These are phyloP conservation scores for Aureoboletus auriporus DNA, from an alignment of 768 basidiomycete species.

Conservation along the genomic window DNA sequence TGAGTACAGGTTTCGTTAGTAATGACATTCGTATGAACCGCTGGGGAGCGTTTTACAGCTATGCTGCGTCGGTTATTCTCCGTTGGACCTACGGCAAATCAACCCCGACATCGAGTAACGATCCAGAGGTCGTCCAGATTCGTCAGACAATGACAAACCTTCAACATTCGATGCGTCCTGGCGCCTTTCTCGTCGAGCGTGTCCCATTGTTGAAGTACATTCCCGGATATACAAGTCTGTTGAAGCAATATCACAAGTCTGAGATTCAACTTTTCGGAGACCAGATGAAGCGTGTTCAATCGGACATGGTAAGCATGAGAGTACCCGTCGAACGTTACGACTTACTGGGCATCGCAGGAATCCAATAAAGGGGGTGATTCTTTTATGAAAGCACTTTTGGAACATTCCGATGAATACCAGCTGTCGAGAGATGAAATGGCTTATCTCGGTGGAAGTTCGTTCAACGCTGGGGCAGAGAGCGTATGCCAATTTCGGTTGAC, in stretches of 20 bases:
- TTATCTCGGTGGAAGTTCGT: conserved; percentile 56
- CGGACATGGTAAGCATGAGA: conserved; percentile 34
- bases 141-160: conserved; percentile 20
- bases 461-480: conserved; percentile 57
- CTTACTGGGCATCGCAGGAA: too few species aligned
- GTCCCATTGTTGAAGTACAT: conserved; percentile 38
- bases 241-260: conserved; percentile 48
- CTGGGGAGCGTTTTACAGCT: conserved; percentile 14
- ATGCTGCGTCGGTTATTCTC: conserved; percentile 19
- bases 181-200: conserved; percentile 32
- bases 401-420: conserved; percentile 41
- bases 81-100: conserved; percentile 24
- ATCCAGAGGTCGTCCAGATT: conserved; percentile 19
- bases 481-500: conserved; percentile 9
- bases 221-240: conserved; percentile 52
- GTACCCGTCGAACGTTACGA: too few species aligned
- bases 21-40: background rate
- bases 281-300: conserved; percentile 42
- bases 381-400: conserved; percentile 51
- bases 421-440: conserved; percentile 51
- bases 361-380: conserved; percentile 15
- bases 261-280: conserved; percentile 47
- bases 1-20: conserved; percentile 20
- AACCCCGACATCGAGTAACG: conserved; percentile 17
- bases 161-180: conserved; percentile 26